Percentiles rank a stretch among this genome's conserved stretches.
Conservation (phyloP, 495 filamentous ascomycete genomes). For the Penicillium crystallinum region DNA sequence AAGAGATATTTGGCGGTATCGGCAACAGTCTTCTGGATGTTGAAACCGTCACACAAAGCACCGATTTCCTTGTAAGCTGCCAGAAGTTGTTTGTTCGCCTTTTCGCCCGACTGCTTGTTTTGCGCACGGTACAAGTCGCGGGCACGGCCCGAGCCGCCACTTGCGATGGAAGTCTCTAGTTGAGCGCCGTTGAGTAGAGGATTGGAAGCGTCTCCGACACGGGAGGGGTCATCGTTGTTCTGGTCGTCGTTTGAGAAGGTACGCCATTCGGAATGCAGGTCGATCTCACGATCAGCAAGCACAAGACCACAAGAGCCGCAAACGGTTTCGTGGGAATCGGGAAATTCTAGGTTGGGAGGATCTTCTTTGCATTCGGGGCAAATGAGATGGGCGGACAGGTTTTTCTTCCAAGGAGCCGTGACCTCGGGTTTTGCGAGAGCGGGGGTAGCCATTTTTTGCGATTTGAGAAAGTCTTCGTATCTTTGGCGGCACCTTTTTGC, state of each 20-base stretch:
- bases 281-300: slow-evolving; percentile 82
- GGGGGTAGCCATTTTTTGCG: slow-evolving; percentile 39
- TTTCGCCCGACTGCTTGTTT: slow-evolving; percentile 79
- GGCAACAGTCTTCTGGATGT: slow-evolving; percentile 70
- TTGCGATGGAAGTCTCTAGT: slow-evolving; percentile 85
- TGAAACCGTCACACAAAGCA: slow-evolving; percentile 77
- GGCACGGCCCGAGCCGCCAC: slow-evolving; percentile 63
- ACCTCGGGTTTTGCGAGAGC: slow-evolving; percentile 21
- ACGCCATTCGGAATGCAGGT: slow-evolving; percentile 95
- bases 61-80: slow-evolving; percentile 87
- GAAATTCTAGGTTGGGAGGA: slow-evolving; percentile 93
- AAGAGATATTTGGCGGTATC: slow-evolving; percentile 90
- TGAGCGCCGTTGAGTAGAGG: slow-evolving; percentile 85
- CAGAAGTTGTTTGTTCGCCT: slow-evolving; percentile 71
- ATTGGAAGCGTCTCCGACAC: slow-evolving; percentile 91
- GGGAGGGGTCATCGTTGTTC: slow-evolving; percentile 90
- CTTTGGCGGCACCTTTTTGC: slow-evolving; percentile 30
- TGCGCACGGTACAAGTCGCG: slow-evolving; percentile 83
- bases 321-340: slow-evolving; percentile 85
- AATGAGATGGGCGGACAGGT: slow-evolving; percentile 75
- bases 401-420: slow-evolving; percentile 55
- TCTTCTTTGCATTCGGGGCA: slow-evolving; percentile 88
- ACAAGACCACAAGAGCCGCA: slow-evolving; percentile 92
- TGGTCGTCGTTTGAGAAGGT: slow-evolving; percentile 98
- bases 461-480: slow-evolving; percentile 15